Evolutionary conservation across 148 eudicot species (phyloP).

Genomic region (Silene uniflora): DNA sequence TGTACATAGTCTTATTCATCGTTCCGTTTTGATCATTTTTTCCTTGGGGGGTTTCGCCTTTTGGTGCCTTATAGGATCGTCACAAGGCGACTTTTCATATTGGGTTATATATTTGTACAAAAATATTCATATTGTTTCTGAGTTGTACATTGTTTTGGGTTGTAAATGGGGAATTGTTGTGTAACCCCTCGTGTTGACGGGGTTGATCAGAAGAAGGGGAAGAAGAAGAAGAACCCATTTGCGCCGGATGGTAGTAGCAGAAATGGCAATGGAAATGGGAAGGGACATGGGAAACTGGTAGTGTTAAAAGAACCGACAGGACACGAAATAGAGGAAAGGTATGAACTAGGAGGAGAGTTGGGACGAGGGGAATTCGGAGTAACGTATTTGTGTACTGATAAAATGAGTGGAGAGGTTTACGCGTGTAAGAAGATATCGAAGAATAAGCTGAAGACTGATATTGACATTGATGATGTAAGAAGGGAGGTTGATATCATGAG

Average conservation of each 20-base stretch:
- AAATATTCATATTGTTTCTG: too few species aligned
- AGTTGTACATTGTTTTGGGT: background rate
- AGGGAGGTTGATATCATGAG: constrained; percentile 51
- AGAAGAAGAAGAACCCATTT: constrained; percentile 35
- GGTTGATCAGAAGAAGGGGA: constrained; percentile 21
- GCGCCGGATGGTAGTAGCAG: background rate
- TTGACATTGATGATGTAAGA: constrained; percentile 60
- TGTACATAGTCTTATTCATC: too few species aligned
- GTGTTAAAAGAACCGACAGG: constrained; percentile 52
- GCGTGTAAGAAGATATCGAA: constrained; percentile 65
- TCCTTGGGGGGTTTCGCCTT: too few species aligned
- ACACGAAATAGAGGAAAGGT: constrained; percentile 32
- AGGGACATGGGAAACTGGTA: constrained; percentile 23
- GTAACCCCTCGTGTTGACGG: constrained; percentile 25
- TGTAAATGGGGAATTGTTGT: constrained; percentile 56
- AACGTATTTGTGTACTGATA: constrained; percentile 48
- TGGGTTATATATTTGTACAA: background rate
- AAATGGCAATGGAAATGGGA: constrained; percentile 13
- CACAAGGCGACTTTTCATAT: background rate
- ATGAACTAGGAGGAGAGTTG: constrained; percentile 49
- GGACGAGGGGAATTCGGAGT: constrained; percentile 59
- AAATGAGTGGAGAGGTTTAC: constrained; percentile 27
- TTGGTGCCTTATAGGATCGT: too few species aligned
- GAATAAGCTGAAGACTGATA: constrained; percentile 41
- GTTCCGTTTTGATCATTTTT: too few species aligned